These are phyloP conservation scores for Psilocybe cyanescens DNA, from an alignment of 768 basidiomycete genomes.

Conservation along the genomic window DNA sequence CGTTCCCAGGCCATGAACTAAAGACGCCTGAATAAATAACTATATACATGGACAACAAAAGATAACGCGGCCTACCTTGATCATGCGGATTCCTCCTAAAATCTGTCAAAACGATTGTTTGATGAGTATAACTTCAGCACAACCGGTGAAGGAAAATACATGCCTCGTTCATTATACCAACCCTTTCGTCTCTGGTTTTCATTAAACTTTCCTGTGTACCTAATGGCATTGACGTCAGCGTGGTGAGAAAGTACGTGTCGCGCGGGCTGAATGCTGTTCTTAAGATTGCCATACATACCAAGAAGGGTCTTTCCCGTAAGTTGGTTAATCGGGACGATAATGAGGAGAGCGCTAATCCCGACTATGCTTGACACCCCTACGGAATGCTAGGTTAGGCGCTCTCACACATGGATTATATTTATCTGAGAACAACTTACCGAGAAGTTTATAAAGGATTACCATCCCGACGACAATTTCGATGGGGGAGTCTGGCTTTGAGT, in stretches of 20 bases:
- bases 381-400: background rate
- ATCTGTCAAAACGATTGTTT: background rate
- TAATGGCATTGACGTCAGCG: constrained; percentile 60
- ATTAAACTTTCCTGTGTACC: background rate
- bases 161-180: constrained; percentile 60
- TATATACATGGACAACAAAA: background rate
- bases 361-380: constrained; percentile 15
- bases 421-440: constrained; percentile 28
- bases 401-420: background rate
- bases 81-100: background rate
- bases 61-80: background rate
- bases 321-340: constrained; percentile 19
- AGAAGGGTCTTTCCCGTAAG: constrained; percentile 11
- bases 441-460: constrained; percentile 15
- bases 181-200: constrained; percentile 2
- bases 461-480: constrained; percentile 18
- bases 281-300: background rate
- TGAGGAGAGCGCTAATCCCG: constrained; percentile 13
- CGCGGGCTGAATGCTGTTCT: background rate
- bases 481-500: constrained; percentile 9
- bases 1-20: constrained; percentile 66
- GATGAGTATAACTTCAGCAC: background rate
- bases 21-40: background rate
- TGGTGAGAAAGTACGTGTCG: constrained; percentile 3
- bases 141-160: constrained; percentile 19